Evolutionary conservation across 805 yeast species (phyloP).

Genomic region (Cyberlindnera amylophila): DNA sequence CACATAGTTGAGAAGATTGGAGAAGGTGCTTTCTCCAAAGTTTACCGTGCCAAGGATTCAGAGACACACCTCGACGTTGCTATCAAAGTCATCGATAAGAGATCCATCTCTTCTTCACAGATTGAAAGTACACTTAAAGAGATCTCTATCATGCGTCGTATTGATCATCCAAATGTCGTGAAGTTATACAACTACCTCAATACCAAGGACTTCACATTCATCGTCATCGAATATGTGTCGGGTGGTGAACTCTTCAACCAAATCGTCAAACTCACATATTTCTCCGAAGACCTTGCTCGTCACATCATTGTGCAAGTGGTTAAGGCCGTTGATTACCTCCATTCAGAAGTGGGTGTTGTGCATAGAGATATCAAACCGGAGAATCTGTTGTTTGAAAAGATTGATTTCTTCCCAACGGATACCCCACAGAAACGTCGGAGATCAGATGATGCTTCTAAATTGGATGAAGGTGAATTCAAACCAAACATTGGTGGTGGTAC

Average conservation of each 20-base stretch:
- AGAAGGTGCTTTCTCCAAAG: conserved; percentile 81
- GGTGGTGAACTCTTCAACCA: conserved; percentile 80
- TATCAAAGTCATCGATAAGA: conserved; percentile 60
- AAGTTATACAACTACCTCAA: conserved; percentile 64
- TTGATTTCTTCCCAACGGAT: conserved; percentile 19
- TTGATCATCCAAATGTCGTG: conserved; percentile 62
- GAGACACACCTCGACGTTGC: conserved; percentile 35
- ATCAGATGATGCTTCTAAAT: conserved; percentile 52
- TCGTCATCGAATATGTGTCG: conserved; percentile 39
- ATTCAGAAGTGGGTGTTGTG: conserved; percentile 87
- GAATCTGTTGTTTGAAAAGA: conserved; percentile 69
- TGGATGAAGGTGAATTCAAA: conserved; percentile 58
- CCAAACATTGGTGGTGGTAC: conserved; percentile 58
- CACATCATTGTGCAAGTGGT: conserved; percentile 61
- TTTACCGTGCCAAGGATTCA: conserved; percentile 52
- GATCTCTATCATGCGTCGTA: conserved; percentile 67
- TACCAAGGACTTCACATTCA: conserved; percentile 55
- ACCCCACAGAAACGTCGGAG: conserved; percentile 30
- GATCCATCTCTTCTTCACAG: conserved; percentile 58
- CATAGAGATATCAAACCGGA: conserved; percentile 97
- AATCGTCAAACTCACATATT: conserved; percentile 59
- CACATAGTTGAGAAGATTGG: conserved; percentile 52
- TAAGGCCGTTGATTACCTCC: conserved; percentile 91
- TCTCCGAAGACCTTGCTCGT: conserved; percentile 53
- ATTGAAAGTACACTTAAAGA: conserved; percentile 74